Conservation (phyloP, 345 rosid species). For the Lagerstroemia speciosa region DNA sequence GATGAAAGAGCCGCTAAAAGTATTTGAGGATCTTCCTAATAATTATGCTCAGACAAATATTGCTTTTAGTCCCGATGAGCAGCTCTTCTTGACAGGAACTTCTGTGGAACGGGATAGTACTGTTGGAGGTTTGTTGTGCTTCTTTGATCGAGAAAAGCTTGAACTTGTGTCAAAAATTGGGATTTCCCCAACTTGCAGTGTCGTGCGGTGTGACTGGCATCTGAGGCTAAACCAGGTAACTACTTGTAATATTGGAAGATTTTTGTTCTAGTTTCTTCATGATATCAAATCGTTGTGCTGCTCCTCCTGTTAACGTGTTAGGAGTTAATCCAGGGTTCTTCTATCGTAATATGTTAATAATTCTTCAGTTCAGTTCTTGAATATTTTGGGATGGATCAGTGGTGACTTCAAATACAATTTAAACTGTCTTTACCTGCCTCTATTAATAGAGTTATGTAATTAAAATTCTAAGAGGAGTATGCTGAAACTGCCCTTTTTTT, state of each 20-base stretch:
- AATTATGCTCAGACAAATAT: conserved; percentile 89
- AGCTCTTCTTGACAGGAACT: conserved; percentile 82
- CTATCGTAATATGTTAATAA: neutral
- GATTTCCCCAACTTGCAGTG: conserved; percentile 75
- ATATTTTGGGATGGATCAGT: neutral
- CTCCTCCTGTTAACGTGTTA: neutral
- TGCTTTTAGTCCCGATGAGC: conserved; percentile 87
- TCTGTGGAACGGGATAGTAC: conserved; percentile 85
- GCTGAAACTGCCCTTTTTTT: neutral
- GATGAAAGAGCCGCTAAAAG: conserved; percentile 62
- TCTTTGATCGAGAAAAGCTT: conserved; percentile 70
- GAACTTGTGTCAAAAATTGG: conserved; percentile 89
- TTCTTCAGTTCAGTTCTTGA: conserved; percentile 1
- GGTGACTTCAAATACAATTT: neutral
- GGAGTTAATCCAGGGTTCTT: neutral
- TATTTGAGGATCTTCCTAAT: conserved; percentile 84
- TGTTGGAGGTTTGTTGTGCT: conserved; percentile 78
- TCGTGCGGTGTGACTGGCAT: conserved; percentile 92
- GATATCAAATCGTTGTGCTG: neutral
- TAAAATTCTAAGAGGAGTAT: neutral
- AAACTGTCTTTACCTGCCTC: neutral
- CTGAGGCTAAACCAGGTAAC: conserved; percentile 90
- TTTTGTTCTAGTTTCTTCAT: neutral
- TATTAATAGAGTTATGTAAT: neutral
- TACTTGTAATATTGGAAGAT: neutral